Percentiles rank a stretch among this genome's conserved stretches.
phyloP scores from a whole-genome alignment of 2,329 filamentous ascomycete species.

The Cladorrhinum sp. region DNA sequence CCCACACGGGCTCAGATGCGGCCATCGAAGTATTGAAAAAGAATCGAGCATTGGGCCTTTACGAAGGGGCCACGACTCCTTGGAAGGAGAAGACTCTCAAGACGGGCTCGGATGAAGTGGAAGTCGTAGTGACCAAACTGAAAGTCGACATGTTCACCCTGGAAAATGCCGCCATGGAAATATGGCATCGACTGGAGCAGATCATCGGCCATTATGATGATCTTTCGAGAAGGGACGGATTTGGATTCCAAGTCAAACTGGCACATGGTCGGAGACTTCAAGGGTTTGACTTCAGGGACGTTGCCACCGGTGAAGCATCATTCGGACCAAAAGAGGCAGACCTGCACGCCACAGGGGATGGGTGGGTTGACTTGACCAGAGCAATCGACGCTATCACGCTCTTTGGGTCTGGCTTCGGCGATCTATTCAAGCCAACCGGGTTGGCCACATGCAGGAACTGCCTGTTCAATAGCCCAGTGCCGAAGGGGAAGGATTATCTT shows the following conservation, averaged over 20 bases:
- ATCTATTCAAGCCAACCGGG: constrained; percentile 16
- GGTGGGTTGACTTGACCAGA: constrained; percentile 34
- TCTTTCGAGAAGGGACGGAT: constrained; percentile 12
- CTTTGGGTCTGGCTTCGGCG: constrained; percentile 26
- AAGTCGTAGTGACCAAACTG: neutral
- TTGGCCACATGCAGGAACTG: neutral
- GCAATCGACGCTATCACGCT: constrained; percentile 27
- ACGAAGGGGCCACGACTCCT: neutral
- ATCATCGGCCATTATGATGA: constrained; percentile 28
- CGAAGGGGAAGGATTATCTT: neutral
- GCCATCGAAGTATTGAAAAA: neutral
- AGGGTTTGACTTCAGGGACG: neutral
- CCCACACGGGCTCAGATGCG: no score
- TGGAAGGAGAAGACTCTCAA: neutral
- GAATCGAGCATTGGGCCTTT: neutral
- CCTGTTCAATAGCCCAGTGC: neutral
- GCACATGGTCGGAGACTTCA: neutral
- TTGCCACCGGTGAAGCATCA: neutral
- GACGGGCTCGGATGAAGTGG: neutral
- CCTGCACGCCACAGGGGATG: neutral
- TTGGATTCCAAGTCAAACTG: constrained; percentile 3
- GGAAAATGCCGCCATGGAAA: constrained; percentile 27
- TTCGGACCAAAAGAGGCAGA: neutral
- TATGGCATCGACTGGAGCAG: constrained; percentile 30
- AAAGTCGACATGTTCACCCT: neutral